Base-by-base conservation (phyloP, 1,284 basidiomycete genomes). In the Ganoderma sp. region DNA sequence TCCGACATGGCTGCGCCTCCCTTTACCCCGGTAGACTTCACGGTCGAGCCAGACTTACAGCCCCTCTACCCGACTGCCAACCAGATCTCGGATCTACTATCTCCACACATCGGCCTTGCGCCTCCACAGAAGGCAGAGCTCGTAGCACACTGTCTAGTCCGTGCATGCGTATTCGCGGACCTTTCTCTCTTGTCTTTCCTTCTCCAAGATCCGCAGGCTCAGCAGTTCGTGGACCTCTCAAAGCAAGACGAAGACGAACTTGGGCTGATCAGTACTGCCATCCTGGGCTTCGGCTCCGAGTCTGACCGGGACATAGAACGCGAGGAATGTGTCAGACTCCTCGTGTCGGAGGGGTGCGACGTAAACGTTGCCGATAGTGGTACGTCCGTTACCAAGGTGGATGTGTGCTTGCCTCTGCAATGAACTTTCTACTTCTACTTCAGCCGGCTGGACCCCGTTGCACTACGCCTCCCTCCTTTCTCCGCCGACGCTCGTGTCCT, bases 381-480 rank as follows among this genome's bases (percentile, higher is more conserved):
- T 91, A 74, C 65, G 85, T 81, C n/a, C 48, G n/a, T 65, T 63
- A 19, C 34, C 19, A 45, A 42, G 25, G n/a, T 48, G 41, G 39
- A 28, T 57, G 32, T 12, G 39, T 22, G 7, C n/a, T 39, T 37
- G 43, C 39, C 65, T 67, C 50, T 63, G 37, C 17, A 60, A 32
- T 39, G 41, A 15, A 57, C 6, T 57, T 61, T 34, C 63, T 34
- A 12, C 25, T 32, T 32, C 32, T 32, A 32, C 15, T 50, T 17
- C 75, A 95, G 94, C 88, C 68, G 96, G 97, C 52, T 99, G 97
- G 97, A 96, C 95, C 3, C 90, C 97, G 1, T 83, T 99, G n/a
- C 97, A 98, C 78, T 93, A 97, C 82, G 96, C 97, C 12, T 93
- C 92, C 17, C 81, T 98, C 66, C 84, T 95, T 59, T 91, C 95